Evolutionary conservation across 164 flowering plant species (phyloP).

Genomic region (Platanus orientalis): DNA sequence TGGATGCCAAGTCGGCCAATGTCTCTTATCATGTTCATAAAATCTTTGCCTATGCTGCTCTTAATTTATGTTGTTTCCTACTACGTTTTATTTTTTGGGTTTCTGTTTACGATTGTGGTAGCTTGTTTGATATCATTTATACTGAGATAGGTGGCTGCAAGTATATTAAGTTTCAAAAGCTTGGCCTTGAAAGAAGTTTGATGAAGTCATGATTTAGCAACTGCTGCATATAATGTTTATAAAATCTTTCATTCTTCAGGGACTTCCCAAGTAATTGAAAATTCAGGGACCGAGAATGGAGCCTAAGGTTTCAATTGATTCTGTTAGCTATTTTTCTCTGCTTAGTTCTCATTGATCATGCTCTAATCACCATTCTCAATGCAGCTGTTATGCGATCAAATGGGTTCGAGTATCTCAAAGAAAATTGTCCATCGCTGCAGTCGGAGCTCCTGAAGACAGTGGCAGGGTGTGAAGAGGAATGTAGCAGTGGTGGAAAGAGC

Average conservation of each 20-base stretch:
- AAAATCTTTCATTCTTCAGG: slow-evolving; percentile 17
- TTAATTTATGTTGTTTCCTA: too few relatives aligned
- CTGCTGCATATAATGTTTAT: slow-evolving; percentile 12
- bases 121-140: too few relatives aligned
- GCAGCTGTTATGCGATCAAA: slow-evolving; percentile 83
- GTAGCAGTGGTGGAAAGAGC: slow-evolving; percentile 62
- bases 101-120: too few relatives aligned
- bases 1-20: too few relatives aligned
- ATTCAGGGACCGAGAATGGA: slow-evolving; percentile 18
- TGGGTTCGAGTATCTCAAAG: slow-evolving; percentile 69
- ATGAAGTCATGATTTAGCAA: slow-evolving; percentile 6
- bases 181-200: neutral
- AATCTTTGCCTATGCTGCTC: too few relatives aligned
- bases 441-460: slow-evolving; percentile 75
- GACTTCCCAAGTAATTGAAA: slow-evolving; percentile 9
- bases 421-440: slow-evolving; percentile 55
- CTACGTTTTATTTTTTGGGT: too few relatives aligned
- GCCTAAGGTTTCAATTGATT: slow-evolving; percentile 21
- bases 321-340: slow-evolving; percentile 10
- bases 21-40: too few relatives aligned
- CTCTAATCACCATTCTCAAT: slow-evolving; percentile 11
- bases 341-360: slow-evolving; percentile 9
- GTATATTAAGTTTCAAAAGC: neutral
- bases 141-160: neutral
- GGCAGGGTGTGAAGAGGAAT: slow-evolving; percentile 76